These are phyloP conservation scores for Triticum turgidum DNA, from an alignment of 176 grass and related monocot genomes.

Conservation along the genomic window DNA sequence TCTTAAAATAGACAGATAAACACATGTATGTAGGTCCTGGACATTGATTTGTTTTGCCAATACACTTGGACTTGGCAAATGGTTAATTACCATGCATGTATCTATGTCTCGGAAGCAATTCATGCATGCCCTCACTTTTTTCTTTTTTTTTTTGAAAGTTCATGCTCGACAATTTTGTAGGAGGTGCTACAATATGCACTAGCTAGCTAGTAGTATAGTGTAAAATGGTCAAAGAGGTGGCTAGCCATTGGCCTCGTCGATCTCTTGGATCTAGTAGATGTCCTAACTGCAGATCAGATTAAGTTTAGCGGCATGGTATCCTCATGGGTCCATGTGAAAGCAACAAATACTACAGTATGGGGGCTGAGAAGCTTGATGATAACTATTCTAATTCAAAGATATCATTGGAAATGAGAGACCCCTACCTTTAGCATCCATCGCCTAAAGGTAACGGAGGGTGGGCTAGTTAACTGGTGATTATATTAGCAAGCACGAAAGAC, in stretches of 20 bases:
- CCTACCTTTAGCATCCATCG: constrained; percentile 33
- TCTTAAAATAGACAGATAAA: background rate
- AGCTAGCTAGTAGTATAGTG: background rate
- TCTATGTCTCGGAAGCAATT: background rate
- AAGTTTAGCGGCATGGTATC: constrained; percentile 18
- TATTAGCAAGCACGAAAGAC: constrained; percentile 3
- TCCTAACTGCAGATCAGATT: constrained; percentile 20
- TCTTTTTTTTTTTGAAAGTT: too few species aligned
- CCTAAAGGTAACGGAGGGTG: constrained; percentile 8
- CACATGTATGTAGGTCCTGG: background rate
- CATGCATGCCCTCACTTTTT: background rate
- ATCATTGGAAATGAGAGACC: constrained; percentile 26
- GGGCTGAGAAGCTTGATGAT: constrained; percentile 17
- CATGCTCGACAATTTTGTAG: background rate
- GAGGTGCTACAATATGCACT: background rate
- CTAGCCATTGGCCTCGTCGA: background rate
- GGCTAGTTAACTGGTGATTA: background rate
- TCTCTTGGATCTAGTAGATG: constrained; percentile 19
- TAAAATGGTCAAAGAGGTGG: background rate
- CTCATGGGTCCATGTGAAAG: constrained; percentile 48
- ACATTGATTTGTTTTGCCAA: background rate
- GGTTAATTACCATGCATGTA: background rate
- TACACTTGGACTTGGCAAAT: background rate
- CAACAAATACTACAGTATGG: constrained; percentile 9
- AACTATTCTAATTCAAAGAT: constrained; percentile 16